Conservation (phyloP, 306 rosid species). For the Hippophae gyantsensis region DNA sequence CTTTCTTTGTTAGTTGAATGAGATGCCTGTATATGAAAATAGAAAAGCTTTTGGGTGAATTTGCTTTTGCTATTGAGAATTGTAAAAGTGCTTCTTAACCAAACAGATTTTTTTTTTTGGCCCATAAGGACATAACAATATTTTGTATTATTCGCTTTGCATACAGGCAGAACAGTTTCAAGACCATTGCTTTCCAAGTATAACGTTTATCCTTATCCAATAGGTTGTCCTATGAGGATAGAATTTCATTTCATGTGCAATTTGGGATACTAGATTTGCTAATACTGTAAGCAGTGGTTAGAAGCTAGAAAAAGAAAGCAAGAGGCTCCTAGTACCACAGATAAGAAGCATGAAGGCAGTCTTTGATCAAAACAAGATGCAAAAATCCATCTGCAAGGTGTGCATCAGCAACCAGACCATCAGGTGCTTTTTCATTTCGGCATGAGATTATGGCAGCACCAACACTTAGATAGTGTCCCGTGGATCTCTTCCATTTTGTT, state of each 20-base stretch:
- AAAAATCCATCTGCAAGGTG: constrained; percentile 94
- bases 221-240: no score
- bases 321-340: constrained; percentile 42
- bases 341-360: constrained; percentile 73
- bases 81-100: no score
- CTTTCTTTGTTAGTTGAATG: constrained; percentile 67
- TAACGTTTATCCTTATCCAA: no score
- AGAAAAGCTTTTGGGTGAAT: no score
- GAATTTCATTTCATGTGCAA: no score
- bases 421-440: constrained; percentile 89
- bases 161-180: no score
- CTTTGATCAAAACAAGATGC: constrained; percentile 72
- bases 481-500: constrained; percentile 59
- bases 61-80: no score
- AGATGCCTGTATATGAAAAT: constrained; percentile 56
- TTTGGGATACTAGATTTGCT: neutral
- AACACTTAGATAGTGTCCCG: constrained; percentile 69
- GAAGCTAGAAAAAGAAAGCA: constrained; percentile 1
- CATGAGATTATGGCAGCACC: constrained; percentile 90
- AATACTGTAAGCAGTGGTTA: neutral
- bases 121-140: no score
- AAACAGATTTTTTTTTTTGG: no score
- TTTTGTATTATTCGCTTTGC: no score
- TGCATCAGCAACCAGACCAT: constrained; percentile 91
- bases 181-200: no score